These are phyloP conservation scores for Blastobotrys chiropterorum DNA, from an alignment of 805 yeast genomes.

Conservation along the genomic window DNA sequence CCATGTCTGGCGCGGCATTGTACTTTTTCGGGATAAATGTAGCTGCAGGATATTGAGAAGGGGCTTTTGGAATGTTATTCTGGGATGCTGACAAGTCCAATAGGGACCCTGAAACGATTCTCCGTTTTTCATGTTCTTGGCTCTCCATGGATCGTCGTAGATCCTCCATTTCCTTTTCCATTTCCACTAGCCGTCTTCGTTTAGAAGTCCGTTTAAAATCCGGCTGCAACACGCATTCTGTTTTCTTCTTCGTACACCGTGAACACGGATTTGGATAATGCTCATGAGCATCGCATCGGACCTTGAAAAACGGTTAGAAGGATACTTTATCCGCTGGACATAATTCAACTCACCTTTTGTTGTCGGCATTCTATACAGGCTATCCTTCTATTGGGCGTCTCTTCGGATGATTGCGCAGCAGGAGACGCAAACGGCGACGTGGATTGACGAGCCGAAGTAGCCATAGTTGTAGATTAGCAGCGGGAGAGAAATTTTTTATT, in stretches of 20 bases:
- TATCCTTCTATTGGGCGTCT: constrained; percentile 37
- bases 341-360: constrained; percentile 50
- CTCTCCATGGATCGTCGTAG: constrained; percentile 46
- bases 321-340: background rate
- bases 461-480: background rate
- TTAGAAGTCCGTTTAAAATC: constrained; percentile 88
- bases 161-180: constrained; percentile 74
- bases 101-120: constrained; percentile 15
- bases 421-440: constrained; percentile 13
- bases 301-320: constrained; percentile 24
- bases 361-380: constrained; percentile 97
- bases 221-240: constrained; percentile 65
- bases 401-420: constrained; percentile 18
- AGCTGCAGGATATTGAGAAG: constrained; percentile 3
- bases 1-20: constrained; percentile 4
- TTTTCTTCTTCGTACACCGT: constrained; percentile 65
- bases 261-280: constrained; percentile 74
- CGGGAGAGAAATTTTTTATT: background rate
- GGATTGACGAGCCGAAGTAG: background rate
- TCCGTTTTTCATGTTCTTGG: constrained; percentile 14
- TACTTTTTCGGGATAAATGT: constrained; percentile 4
- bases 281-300: constrained; percentile 80
- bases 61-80: background rate
- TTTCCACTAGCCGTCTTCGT: constrained; percentile 40
- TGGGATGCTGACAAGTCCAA: constrained; percentile 8